phyloP scores from a whole-genome alignment of 163 green algal genomes.

The Trebouxia gelatinosa region DNA sequence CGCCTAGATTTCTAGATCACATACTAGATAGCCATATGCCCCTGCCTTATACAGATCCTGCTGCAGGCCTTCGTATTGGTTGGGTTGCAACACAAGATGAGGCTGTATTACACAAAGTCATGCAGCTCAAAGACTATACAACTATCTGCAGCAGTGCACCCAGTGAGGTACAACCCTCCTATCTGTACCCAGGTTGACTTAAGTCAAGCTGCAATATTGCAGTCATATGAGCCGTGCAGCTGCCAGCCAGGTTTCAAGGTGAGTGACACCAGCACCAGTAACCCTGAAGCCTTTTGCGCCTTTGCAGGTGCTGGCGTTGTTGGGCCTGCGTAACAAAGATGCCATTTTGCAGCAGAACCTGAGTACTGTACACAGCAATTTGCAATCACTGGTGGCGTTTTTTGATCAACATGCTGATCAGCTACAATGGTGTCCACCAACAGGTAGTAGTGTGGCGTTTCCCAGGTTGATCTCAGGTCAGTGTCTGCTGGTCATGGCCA shows the following conservation, averaged over 20 bases:
- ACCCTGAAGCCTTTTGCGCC: too few relatives aligned
- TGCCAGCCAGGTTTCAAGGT: too few relatives aligned
- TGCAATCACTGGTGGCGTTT: slow-evolving; percentile 32
- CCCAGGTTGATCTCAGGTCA: slow-evolving; percentile 31
- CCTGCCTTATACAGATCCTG: too few relatives aligned
- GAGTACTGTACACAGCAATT: slow-evolving; percentile 39
- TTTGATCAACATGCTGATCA: slow-evolving; percentile 29
- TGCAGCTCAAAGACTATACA: slow-evolving; percentile 78
- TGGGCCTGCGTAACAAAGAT: slow-evolving; percentile 44
- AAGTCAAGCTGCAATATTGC: too few relatives aligned
- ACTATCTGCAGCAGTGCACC: slow-evolving; percentile 68
- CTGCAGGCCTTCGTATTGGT: slow-evolving; percentile 73
- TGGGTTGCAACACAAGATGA: slow-evolving; percentile 54
- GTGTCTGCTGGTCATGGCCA: too few relatives aligned
- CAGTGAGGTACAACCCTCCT: too few relatives aligned
- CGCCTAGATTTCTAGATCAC: too few relatives aligned
- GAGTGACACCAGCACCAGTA: too few relatives aligned
- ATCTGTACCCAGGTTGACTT: too few relatives aligned
- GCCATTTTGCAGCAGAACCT: slow-evolving; percentile 40
- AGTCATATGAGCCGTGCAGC: too few relatives aligned
- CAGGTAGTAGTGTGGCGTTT: slow-evolving; percentile 42
- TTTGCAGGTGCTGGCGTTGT: slow-evolving; percentile 54
- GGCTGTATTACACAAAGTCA: slow-evolving; percentile 33
- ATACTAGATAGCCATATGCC: too few relatives aligned
- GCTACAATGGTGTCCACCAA: slow-evolving; percentile 28